Percentiles rank a stretch among this genome's conserved stretches.
Conservation (phyloP, 129 eudicot species). For the Flaveria sonorensis region DNA sequence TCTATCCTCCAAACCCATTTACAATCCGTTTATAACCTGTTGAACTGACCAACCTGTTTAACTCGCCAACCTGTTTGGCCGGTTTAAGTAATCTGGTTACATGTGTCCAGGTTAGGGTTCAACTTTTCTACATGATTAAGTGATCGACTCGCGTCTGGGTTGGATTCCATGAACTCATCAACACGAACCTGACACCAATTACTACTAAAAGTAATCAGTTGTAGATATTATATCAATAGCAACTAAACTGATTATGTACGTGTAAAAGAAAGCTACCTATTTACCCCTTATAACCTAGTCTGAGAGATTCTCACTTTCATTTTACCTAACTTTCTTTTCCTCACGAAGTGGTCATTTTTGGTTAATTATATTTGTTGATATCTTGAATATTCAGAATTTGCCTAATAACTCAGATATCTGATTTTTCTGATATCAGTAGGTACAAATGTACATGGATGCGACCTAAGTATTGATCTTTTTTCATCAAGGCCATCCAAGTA, state of each 20-base stretch:
- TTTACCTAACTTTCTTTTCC: not conserved
- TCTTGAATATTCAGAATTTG: not conserved
- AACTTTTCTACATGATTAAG: too few species aligned
- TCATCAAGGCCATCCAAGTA: not conserved
- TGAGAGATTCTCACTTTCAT: not conserved
- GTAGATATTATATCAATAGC: not conserved
- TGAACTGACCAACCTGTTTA: too few species aligned
- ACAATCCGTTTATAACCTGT: not conserved
- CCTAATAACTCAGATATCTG: not conserved
- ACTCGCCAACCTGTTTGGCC: not conserved
- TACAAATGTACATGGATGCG: not conserved
- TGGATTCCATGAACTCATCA: too few species aligned
- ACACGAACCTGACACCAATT: too few species aligned
- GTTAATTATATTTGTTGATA: not conserved
- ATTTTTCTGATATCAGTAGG: not conserved
- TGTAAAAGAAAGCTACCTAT: not conserved
- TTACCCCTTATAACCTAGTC: not conserved
- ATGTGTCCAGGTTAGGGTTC: not conserved
- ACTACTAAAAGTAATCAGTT: not conserved
- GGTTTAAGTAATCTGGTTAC: not conserved
- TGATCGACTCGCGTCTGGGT: too few species aligned
- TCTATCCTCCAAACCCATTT: not conserved
- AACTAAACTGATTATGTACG: not conserved
- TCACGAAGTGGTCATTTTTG: not conserved
- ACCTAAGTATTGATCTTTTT: conserved; percentile 2